phyloP scores from a whole-genome alignment of 768 basidiomycete species.

The Pholiota microspora region DNA sequence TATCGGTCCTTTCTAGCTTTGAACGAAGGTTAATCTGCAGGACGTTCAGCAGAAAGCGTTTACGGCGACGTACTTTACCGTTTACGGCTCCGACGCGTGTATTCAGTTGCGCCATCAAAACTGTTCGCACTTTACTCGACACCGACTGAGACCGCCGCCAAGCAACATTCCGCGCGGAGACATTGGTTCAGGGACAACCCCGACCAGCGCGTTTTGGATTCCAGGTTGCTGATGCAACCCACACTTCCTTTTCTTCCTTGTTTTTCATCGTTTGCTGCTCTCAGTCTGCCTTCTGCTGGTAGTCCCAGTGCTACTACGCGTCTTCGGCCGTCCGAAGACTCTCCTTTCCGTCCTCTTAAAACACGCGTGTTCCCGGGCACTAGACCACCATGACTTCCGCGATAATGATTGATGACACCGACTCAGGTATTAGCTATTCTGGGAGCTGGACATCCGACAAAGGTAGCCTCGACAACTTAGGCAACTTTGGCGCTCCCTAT shows the following conservation, averaged over 20 bases:
- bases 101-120: too few relatives aligned
- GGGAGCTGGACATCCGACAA: not conserved
- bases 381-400: not conserved
- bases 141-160: too few relatives aligned
- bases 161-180: too few relatives aligned
- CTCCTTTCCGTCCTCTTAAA: not conserved
- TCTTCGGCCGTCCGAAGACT: not conserved
- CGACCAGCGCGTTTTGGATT: too few relatives aligned
- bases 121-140: too few relatives aligned
- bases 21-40: too few relatives aligned
- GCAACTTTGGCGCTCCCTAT: slow-evolving; percentile 2
- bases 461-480: slow-evolving; percentile 3
- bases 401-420: slow-evolving; percentile 1
- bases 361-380: not conserved
- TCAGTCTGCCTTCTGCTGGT: too few relatives aligned
- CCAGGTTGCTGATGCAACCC: too few relatives aligned
- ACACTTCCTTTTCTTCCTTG: not conserved
- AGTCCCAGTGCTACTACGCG: not conserved
- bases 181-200: too few relatives aligned
- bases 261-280: not conserved
- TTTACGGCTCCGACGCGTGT: too few relatives aligned
- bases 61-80: not conserved
- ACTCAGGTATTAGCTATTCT: not conserved
- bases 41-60: too few relatives aligned
- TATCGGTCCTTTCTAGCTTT: too few relatives aligned